A percentile compares a stretch with the other conserved stretches of the same genome.
These are phyloP conservation scores for Exsudoporus floridanus DNA, from an alignment of 1,284 basidiomycete genomes.

Conservation along the genomic window DNA sequence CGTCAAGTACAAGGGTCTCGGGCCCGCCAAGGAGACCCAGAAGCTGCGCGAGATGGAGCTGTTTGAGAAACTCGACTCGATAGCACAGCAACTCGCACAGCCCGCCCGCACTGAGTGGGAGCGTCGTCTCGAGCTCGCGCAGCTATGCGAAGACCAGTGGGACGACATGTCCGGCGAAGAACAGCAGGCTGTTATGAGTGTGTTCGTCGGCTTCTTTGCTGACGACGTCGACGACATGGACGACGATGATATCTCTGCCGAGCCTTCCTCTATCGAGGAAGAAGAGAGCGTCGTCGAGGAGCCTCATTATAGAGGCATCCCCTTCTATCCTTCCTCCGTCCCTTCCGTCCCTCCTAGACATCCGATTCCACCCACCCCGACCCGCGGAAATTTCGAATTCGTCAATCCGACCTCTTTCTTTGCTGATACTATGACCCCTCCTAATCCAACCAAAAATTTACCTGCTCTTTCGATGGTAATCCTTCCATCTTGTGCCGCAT, in stretches of 20 bases:
- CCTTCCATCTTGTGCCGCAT: background rate
- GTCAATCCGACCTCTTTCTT: slow-evolving; percentile 32
- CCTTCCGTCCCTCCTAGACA: slow-evolving; percentile 12
- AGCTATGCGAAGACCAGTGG: slow-evolving; percentile 34
- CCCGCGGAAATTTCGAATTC: slow-evolving; percentile 26
- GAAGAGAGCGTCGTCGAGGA: slow-evolving; percentile 33
- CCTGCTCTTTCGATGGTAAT: slow-evolving; percentile 35
- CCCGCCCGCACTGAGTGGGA: slow-evolving; percentile 36
- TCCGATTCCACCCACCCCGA: slow-evolving; percentile 25
- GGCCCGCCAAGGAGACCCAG: slow-evolving; percentile 27
- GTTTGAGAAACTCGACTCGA: slow-evolving; percentile 24
- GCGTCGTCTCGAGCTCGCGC: slow-evolving; percentile 30
- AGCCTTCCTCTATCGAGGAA: slow-evolving; percentile 30
- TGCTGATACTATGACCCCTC: slow-evolving; percentile 20
- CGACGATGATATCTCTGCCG: slow-evolving; percentile 4
- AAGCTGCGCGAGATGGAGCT: slow-evolving; percentile 32
- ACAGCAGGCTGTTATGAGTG: slow-evolving; percentile 38
- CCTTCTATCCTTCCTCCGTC: slow-evolving; percentile 28
- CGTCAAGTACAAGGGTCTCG: slow-evolving; percentile 33
- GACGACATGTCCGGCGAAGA: slow-evolving; percentile 33
- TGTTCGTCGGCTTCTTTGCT: slow-evolving; percentile 44
- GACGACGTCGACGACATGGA: slow-evolving; percentile 34
- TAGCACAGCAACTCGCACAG: slow-evolving; percentile 26
- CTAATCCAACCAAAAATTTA: slow-evolving; percentile 29
- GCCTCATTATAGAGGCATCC: slow-evolving; percentile 33